phyloP scores from a whole-genome alignment of 2,329 filamentous ascomycete genomes.

The Leptographium galeiforme region DNA sequence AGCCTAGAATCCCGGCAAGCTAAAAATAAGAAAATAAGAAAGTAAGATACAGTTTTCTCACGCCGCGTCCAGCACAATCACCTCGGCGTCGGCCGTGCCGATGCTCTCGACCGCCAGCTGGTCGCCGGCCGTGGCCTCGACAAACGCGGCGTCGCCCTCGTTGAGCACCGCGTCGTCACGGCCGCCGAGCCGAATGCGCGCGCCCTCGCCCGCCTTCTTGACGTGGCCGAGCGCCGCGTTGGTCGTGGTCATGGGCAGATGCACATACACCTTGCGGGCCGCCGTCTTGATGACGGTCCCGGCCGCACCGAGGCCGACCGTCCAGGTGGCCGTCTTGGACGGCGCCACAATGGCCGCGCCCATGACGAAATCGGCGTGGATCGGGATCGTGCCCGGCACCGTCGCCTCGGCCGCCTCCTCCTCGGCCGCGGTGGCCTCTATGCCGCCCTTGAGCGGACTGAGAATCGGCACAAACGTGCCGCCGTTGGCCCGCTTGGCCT shows the following conservation, averaged over 20 bases:
- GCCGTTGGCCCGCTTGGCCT: conserved; percentile 47
- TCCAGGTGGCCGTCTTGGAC: conserved; percentile 46
- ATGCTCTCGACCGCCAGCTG: conserved; percentile 52
- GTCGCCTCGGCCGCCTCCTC: conserved; percentile 51
- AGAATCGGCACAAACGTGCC: conserved; percentile 59
- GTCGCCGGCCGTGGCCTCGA: conserved; percentile 47
- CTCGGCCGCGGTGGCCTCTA: conserved; percentile 44
- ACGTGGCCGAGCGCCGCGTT: neutral
- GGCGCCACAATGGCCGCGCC: conserved; percentile 60
- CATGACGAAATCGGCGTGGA: conserved; percentile 78
- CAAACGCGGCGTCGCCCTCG: conserved; percentile 57
- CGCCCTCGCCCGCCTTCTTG: conserved; percentile 43
- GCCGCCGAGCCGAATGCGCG: conserved; percentile 56
- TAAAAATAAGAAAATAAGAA: too few relatives aligned
- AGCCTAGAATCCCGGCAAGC: too few relatives aligned
- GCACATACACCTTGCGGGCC: conserved; percentile 64
- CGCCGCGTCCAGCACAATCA: conserved; percentile 53
- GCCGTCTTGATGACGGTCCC: conserved; percentile 34
- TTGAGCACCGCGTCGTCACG: conserved; percentile 45
- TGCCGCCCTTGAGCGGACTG: conserved; percentile 57
- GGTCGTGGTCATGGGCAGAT: conserved; percentile 56
- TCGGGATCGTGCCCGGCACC: conserved; percentile 58
- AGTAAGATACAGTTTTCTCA: conserved; percentile 15
- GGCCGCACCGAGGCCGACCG: conserved; percentile 48
- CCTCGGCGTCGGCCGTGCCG: conserved; percentile 55